phyloP scores from a whole-genome alignment of 2,329 filamentous ascomycete species.

The Leptographium lundbergii region DNA sequence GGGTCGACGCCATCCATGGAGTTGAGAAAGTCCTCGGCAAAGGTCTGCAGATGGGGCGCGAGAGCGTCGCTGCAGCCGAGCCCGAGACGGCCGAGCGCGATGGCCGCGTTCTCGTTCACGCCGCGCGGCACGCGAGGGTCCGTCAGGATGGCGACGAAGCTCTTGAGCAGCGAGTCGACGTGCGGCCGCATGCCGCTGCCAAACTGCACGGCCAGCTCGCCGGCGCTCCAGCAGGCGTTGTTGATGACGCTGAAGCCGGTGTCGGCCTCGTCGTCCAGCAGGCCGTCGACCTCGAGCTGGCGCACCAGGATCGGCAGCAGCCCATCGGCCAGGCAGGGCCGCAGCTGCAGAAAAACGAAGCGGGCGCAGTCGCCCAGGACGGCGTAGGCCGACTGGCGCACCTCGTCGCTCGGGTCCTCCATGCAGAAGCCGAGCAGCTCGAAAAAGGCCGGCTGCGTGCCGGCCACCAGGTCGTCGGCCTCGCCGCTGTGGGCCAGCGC shows the following conservation, averaged over 20 bases:
- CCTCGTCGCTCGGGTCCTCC: conserved; percentile 82
- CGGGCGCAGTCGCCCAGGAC: conserved; percentile 90
- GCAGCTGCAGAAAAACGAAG: conserved; percentile 74
- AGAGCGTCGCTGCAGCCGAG: conserved; percentile 64
- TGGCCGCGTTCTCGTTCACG: conserved; percentile 85
- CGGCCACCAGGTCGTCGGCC: conserved; percentile 55
- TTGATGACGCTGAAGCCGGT: conserved; percentile 86
- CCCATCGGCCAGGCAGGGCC: conserved; percentile 51
- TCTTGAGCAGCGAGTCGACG: conserved; percentile 62
- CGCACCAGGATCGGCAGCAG: conserved; percentile 73
- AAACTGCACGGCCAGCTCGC: conserved; percentile 78
- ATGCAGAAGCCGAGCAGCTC: conserved; percentile 85
- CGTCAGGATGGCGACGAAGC: conserved; percentile 69
- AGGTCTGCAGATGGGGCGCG: conserved; percentile 65
- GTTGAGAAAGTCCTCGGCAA: conserved; percentile 69
- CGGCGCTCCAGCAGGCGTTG: conserved; percentile 94
- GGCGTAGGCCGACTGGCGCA: conserved; percentile 91
- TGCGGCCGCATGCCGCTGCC: conserved; percentile 65
- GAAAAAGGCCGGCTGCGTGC: conserved; percentile 73
- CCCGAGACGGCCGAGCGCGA: conserved; percentile 79
- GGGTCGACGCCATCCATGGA: conserved; percentile 76
- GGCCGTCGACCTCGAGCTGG: conserved; percentile 71
- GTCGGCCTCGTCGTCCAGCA: conserved; percentile 69
- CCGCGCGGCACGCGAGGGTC: conserved; percentile 77
- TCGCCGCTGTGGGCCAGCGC: conserved; percentile 65